Percentiles rank a stretch among this genome's conserved stretches.
These are phyloP conservation scores for Gomphus bonarii DNA, from an alignment of 1,284 basidiomycete species.

Conservation along the genomic window DNA sequence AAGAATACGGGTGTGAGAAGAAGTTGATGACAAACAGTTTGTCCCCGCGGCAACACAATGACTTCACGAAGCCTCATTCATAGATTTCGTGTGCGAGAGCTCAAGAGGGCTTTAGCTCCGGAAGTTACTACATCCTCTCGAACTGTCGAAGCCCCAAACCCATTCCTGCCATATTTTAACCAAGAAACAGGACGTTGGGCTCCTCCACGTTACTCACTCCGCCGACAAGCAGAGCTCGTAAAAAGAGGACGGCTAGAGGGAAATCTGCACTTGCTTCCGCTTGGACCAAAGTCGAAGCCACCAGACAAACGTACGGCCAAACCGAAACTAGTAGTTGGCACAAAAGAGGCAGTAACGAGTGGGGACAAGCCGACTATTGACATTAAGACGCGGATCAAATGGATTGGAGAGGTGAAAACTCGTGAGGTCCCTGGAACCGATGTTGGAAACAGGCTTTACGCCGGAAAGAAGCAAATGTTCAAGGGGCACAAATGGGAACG, in stretches of 20 bases:
- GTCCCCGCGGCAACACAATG: conserved; percentile 4
- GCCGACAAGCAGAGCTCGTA: conserved; percentile 66
- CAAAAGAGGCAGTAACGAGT: conserved; percentile 8
- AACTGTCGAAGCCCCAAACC: conserved; percentile 32
- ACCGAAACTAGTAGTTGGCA: background rate
- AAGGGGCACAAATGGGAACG: conserved; percentile 80
- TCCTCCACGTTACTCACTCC: conserved; percentile 56
- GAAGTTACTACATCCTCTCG: background rate
- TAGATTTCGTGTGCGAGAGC: conserved; percentile 15
- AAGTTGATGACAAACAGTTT: conserved; percentile 4
- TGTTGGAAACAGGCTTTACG: conserved; percentile 53
- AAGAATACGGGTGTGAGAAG: conserved; percentile 1
- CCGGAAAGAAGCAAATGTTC: conserved; percentile 71
- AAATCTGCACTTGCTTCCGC: conserved; percentile 48
- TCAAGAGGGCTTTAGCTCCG: conserved; percentile 8
- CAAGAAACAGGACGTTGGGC: conserved; percentile 54
- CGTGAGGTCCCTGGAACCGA: conserved; percentile 41
- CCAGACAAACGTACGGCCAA: background rate
- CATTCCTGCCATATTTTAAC: conserved; percentile 57
- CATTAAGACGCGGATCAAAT: conserved; percentile 36
- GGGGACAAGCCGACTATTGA: conserved; percentile 14
- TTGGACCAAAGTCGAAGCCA: conserved; percentile 42
- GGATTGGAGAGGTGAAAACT: conserved; percentile 45
- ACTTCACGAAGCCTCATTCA: conserved; percentile 9
- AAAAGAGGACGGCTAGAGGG: conserved; percentile 51